Conservation (phyloP, 176 grass and related monocot genomes). For the Raddia distichophylla region DNA sequence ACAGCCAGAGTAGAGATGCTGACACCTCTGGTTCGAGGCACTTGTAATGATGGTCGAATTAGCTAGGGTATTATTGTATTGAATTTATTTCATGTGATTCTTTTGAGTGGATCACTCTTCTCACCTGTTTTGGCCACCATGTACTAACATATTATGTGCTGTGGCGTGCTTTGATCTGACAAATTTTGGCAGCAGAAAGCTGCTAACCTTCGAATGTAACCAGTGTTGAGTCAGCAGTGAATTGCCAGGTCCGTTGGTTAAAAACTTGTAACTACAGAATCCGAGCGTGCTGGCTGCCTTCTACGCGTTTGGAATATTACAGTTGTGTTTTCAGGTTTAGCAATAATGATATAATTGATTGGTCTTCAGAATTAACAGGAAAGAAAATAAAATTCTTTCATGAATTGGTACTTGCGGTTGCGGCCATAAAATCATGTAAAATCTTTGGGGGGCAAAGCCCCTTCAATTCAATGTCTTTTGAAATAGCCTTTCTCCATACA, state of each 20-base stretch:
- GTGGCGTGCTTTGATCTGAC: slow-evolving; percentile 4
- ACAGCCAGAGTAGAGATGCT: slow-evolving; percentile 33
- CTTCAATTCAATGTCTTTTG: background rate
- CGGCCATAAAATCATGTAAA: too few relatives aligned
- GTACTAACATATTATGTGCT: background rate
- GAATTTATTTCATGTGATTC: slow-evolving; percentile 41
- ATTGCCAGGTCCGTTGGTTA: background rate
- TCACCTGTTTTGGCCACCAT: background rate
- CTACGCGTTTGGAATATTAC: background rate
- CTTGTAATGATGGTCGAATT: slow-evolving; percentile 37
- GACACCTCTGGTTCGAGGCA: slow-evolving; percentile 40
- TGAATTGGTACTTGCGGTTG: background rate
- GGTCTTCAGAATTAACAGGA: background rate
- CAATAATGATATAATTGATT: background rate
- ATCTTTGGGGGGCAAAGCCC: background rate
- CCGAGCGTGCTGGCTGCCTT: background rate
- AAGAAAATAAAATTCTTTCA: background rate
- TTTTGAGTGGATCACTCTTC: slow-evolving; percentile 36
- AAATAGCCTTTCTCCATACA: background rate
- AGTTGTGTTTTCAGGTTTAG: background rate
- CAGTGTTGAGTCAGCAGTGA: too few relatives aligned
- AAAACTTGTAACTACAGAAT: background rate
- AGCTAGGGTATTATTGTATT: slow-evolving; percentile 26
- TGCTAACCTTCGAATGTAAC: background rate
- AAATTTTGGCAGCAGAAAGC: background rate